phyloP scores from a whole-genome alignment of 2,329 filamentous ascomycete genomes.

The Grosmannia huntii region DNA sequence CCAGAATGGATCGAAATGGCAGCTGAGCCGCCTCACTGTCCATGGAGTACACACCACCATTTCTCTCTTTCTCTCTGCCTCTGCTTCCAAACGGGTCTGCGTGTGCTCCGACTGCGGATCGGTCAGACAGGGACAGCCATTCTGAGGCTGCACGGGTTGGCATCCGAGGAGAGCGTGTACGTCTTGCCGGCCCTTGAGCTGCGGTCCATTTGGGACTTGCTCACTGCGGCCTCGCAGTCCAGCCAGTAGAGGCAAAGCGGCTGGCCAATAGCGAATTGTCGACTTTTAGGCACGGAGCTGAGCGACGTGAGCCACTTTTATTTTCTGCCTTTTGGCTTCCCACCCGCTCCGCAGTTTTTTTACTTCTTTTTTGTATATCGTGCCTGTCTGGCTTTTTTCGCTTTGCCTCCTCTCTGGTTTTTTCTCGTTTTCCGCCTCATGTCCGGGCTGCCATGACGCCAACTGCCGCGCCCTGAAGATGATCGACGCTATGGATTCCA shows the following conservation, averaged over 20 bases:
- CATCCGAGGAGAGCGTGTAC: too few relatives aligned
- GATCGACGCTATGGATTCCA: conserved; percentile 1
- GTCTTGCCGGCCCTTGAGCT: background rate
- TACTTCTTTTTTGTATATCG: background rate
- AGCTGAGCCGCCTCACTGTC: too few relatives aligned
- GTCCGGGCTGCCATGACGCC: background rate
- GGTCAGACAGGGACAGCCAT: too few relatives aligned
- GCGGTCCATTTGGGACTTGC: background rate
- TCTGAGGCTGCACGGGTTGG: too few relatives aligned
- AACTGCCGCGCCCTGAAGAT: background rate
- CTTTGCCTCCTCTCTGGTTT: too few relatives aligned
- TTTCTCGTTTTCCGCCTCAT: background rate
- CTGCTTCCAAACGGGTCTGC: too few relatives aligned
- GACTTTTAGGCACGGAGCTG: background rate
- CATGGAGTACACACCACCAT: too few relatives aligned
- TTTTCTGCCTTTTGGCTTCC: background rate
- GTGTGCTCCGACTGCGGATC: too few relatives aligned
- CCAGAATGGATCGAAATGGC: too few relatives aligned
- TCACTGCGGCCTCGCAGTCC: background rate
- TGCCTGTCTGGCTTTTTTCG: background rate
- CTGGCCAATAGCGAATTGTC: background rate
- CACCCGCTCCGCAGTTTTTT: background rate
- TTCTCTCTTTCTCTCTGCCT: too few relatives aligned
- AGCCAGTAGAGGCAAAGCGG: background rate
- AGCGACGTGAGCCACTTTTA: background rate